Conservation (phyloP, 768 basidiomycete genomes). For the Boletus sp. region DNA sequence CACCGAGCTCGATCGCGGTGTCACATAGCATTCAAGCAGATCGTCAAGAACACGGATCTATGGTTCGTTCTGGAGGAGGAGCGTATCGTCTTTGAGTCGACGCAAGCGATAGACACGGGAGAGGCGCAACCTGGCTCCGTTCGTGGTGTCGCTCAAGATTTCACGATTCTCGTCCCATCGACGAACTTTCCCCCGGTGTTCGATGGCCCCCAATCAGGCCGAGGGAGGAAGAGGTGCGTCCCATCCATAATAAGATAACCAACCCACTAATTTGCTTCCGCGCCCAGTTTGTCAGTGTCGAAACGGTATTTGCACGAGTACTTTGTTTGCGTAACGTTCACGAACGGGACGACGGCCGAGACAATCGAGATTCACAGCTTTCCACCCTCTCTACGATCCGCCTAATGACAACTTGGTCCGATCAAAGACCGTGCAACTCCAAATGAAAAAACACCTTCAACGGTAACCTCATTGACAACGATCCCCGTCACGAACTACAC, state of each 20-base stretch:
- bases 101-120: not conserved
- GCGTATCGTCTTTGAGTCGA: conserved; percentile 13
- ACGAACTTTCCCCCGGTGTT: conserved; percentile 13
- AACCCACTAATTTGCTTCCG: not conserved
- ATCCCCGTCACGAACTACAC: conserved; percentile 1
- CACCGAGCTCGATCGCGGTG: not conserved
- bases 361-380: not conserved
- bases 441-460: not conserved
- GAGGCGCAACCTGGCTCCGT: not conserved
- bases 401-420: not conserved
- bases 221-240: not conserved
- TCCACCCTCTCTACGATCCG: not conserved
- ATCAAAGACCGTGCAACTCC: not conserved
- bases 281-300: not conserved
- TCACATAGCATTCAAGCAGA: not conserved
- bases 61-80: conserved; percentile 15
- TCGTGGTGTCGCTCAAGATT: not conserved
- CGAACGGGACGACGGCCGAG: not conserved
- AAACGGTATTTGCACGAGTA: not conserved
- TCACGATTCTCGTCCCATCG: conserved; percentile 13
- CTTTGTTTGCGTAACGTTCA: not conserved
- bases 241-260: not conserved
- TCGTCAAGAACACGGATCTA: not conserved
- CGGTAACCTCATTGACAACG: not conserved
- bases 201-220: not conserved